A percentile compares a stretch with the other conserved stretches of the same genome.
phyloP scores from a whole-genome alignment of 192 early-diverging fungal genomes.

The Pecoramyces ruminantium region DNA sequence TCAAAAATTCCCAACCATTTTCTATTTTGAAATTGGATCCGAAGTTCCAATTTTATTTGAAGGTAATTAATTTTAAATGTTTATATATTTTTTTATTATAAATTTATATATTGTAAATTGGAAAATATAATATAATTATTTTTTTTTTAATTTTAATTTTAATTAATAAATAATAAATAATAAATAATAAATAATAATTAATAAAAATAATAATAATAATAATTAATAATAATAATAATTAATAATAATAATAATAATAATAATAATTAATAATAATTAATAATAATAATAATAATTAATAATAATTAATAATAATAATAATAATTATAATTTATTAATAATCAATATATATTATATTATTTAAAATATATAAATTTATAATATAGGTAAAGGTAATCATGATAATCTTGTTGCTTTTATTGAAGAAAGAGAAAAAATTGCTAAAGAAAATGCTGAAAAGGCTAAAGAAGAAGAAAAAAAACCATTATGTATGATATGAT shows the following conservation, averaged over 20 bases:
- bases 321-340: no score
- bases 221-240: no score
- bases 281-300: no score
- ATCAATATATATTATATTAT: no score
- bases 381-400: neutral
- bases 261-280: no score
- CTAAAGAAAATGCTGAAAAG: neutral
- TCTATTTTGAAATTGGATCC: slow-evolving; percentile 32
- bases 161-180: neutral
- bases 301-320: no score
- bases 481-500: neutral
- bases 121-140: no score
- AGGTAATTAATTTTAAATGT: no score
- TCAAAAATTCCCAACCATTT: slow-evolving; percentile 40
- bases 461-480: neutral
- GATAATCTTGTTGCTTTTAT: neutral
- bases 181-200: neutral
- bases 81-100: no score
- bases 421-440: neutral
- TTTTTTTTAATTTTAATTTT: no score
- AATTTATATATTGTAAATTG: no score
- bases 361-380: neutral
- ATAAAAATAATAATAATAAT: neutral
- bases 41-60: slow-evolving; percentile 25
- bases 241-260: no score